These are phyloP conservation scores for Phlyctochytrium arcticum DNA, from an alignment of 192 early-diverging fungal species.

Conservation along the genomic window DNA sequence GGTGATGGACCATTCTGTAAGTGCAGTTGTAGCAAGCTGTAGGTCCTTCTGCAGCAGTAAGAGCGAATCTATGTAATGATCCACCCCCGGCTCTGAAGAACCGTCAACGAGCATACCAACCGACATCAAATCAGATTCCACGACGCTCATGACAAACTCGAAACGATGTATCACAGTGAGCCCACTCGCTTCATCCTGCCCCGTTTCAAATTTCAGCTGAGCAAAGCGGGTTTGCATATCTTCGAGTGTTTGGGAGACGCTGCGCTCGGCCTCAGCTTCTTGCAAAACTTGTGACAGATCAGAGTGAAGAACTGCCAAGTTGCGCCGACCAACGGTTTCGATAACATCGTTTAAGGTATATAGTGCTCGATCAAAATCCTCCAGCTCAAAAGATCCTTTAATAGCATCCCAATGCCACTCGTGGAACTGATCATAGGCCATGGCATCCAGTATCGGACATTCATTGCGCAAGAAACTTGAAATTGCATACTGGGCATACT, in stretches of 20 bases:
- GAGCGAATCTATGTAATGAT: not conserved
- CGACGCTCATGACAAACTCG: not conserved
- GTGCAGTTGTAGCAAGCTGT: not conserved
- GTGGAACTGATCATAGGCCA: not conserved
- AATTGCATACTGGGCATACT: constrained; percentile 1
- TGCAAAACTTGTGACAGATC: not conserved
- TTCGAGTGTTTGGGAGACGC: not conserved
- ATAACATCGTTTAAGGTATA: not conserved
- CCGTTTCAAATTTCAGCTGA: not conserved
- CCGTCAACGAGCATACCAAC: not conserved
- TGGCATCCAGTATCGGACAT: not conserved
- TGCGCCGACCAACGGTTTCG: not conserved
- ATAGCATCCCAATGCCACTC: constrained; percentile 16
- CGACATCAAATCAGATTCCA: constrained; percentile 14
- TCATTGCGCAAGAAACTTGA: not conserved
- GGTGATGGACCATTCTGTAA: constrained; percentile 16
- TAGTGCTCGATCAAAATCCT: not conserved
- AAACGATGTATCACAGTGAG: not conserved
- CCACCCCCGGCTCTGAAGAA: not conserved
- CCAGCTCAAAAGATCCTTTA: not conserved
- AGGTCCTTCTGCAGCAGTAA: constrained; percentile 1
- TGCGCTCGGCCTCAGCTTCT: not conserved
- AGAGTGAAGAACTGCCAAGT: not conserved
- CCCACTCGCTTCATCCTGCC: not conserved
- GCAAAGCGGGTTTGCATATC: not conserved